Evolutionary conservation across 352 stramenopile species (phyloP), one percentile per base, ranked within the genome.

Genomic region (Halophytophthora polymorphica): DNA sequence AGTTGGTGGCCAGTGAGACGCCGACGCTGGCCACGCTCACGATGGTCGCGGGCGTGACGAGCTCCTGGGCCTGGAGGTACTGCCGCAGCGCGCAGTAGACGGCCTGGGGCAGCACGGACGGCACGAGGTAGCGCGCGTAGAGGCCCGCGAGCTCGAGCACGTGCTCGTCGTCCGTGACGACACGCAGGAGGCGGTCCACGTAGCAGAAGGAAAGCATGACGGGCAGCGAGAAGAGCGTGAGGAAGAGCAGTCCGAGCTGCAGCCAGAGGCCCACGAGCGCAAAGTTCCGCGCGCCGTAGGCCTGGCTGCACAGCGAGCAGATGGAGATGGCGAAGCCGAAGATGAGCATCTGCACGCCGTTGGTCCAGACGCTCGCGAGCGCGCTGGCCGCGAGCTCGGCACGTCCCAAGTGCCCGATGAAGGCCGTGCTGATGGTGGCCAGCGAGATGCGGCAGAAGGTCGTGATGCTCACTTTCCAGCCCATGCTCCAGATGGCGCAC

Each of bases 201-300:
- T 88, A 93, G 59, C 85, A 89, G 64, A 90, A 93, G 45, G 72
- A 91, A 51, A 84, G 53, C 61, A 90, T 81, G 45, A 90, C 83
- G 0, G 83, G 83, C 48, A 88, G 75, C 25, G 77, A 77, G 23
- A 91, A 57, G 22, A 88, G 39, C 35, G 79, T 61, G 45, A 89
- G 69, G 58, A 90, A 77, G 50, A 93, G 44, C 22, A 91, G 51
- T 17, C 77, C 80, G 14, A 93, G 61, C 51, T 93, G 78, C 34
- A 93, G 70, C 83, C 80, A 91, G 43, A 91, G 77, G 36, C 80
- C 74, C 15, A 90, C 79, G 39, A 93, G 71, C 29, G 73, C 66
- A 36, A 73, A 87, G 61, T 93, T 93, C 61, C 85, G 75, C 12
- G 83, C 83, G 25, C 83, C 83, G 52, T 83, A 93, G 13, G 83